Evolutionary conservation across 1,284 basidiomycete species (phyloP).

Genomic region (Albatrellus sp.): DNA sequence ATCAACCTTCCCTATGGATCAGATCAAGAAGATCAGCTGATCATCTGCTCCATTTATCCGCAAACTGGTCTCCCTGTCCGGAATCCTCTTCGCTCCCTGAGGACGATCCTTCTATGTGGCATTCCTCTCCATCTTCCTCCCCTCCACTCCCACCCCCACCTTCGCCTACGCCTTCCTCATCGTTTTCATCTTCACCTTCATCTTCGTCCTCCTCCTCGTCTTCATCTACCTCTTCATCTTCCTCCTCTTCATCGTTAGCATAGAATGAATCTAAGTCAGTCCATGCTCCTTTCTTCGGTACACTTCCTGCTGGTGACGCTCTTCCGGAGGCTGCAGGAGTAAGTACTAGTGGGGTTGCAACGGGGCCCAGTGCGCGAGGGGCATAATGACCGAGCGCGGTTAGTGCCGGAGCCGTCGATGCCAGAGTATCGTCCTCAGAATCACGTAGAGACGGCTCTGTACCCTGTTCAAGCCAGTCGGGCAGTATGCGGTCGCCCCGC

Average conservation of each 20-base stretch:
- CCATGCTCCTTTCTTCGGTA: constrained; percentile 28
- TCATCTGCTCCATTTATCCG: too few species aligned
- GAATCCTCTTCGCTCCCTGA: constrained; percentile 11
- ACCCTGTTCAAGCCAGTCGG: constrained; percentile 27
- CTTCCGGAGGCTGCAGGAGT: constrained; percentile 29
- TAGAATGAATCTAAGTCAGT: constrained; percentile 64
- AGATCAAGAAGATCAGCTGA: too few species aligned
- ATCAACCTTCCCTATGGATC: too few species aligned
- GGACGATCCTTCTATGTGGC: not conserved
- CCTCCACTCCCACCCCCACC: constrained; percentile 23
- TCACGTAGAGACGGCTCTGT: constrained; percentile 25
- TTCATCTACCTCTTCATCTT: constrained; percentile 18
- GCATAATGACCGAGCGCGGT: constrained; percentile 16
- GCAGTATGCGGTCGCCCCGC: constrained; percentile 22
- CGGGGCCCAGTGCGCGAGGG: constrained; percentile 5
- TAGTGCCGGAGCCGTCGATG: constrained; percentile 17
- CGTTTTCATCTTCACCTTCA: constrained; percentile 15
- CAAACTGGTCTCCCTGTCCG: too few species aligned
- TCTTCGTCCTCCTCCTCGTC: constrained; percentile 19
- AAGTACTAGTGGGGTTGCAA: constrained; percentile 31
- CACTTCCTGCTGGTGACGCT: constrained; percentile 29
- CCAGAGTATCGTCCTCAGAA: constrained; percentile 39
- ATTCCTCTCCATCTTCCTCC: constrained; percentile 17
- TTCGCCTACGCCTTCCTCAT: constrained; percentile 16
- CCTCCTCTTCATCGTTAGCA: constrained; percentile 21